Conservation (phyloP, 257 asterid genomes). For the Echium plantagineum region DNA sequence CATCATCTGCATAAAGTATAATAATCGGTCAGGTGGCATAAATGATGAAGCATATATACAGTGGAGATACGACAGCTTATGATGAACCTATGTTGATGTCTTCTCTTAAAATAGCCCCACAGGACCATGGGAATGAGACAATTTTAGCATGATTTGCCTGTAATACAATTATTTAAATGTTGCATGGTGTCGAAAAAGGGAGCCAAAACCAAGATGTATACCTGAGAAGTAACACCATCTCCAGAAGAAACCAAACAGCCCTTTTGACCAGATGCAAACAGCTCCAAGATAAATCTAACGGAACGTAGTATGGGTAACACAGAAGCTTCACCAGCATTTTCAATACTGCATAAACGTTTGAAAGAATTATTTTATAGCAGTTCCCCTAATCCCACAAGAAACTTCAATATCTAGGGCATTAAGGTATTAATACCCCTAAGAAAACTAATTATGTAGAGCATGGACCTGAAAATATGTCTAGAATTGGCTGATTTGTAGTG, state of each 20-base stretch:
- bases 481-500: too few species aligned
- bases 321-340: slow-evolving; percentile 84
- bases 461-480: too few species aligned
- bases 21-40: not conserved
- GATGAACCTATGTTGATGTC: too few species aligned
- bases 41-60: not conserved
- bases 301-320: slow-evolving; percentile 77
- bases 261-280: slow-evolving; percentile 35
- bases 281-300: slow-evolving; percentile 57
- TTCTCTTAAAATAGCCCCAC: too few species aligned
- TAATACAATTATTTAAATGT: too few species aligned
- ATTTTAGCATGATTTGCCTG: too few species aligned
- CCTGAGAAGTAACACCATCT: slow-evolving; percentile 46
- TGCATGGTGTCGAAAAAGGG: too few species aligned
- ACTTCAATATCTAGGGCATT: not conserved
- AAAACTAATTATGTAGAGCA: too few species aligned
- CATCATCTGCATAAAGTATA: slow-evolving; percentile 46
- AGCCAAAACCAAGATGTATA: slow-evolving; percentile 2
- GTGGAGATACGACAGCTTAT: too few species aligned
- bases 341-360: slow-evolving; percentile 45
- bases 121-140: too few species aligned
- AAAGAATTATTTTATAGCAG: not conserved
- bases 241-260: slow-evolving; percentile 23
- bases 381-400: not conserved
- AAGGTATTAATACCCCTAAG: not conserved